A percentile compares a stretch with the other conserved stretches of the same genome.
phyloP scores from a whole-genome alignment of 345 rosid genomes.

The Eucalyptus erythrocorys region DNA sequence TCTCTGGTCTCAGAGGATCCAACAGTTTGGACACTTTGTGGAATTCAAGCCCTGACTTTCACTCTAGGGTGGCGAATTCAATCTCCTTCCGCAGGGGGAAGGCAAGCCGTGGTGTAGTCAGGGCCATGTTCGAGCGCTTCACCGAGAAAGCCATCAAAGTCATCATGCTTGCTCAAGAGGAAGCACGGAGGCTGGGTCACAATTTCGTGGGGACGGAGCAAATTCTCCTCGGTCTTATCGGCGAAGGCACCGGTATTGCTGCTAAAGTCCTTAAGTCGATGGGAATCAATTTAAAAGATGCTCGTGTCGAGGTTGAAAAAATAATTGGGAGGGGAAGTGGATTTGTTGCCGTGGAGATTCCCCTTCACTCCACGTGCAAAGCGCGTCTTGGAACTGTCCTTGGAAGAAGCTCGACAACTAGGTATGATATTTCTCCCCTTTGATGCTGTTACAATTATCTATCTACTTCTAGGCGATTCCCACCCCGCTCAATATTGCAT shows the following conservation, averaged over 20 bases:
- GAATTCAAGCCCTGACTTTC: conserved; percentile 27
- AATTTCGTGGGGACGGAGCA: conserved; percentile 98
- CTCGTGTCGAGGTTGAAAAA: conserved; percentile 96
- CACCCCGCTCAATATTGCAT: neutral
- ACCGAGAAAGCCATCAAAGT: conserved; percentile 96
- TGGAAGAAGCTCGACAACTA: conserved; percentile 92
- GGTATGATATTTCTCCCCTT: conserved; percentile 15
- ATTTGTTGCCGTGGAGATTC: conserved; percentile 92
- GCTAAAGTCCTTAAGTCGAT: conserved; percentile 92
- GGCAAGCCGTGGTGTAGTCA: conserved; percentile 33
- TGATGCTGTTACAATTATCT: neutral
- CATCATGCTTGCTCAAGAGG: conserved; percentile 94
- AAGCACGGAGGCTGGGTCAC: conserved; percentile 93
- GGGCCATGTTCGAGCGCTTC: conserved; percentile 93
- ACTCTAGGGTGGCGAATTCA: conserved; percentile 21
- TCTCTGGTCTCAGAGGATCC: conserved; percentile 44
- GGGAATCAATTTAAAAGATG: conserved; percentile 95
- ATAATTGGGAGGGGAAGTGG: conserved; percentile 97
- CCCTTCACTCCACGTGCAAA: conserved; percentile 98
- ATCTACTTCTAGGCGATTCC: neutral
- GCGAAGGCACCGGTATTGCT: conserved; percentile 96
- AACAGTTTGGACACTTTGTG: conserved; percentile 30
- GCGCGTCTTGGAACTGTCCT: conserved; percentile 85
- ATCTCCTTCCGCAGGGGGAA: conserved; percentile 28
- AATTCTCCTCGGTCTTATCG: conserved; percentile 76